phyloP scores from a whole-genome alignment of 768 basidiomycete species.

The Pleurotus djamor region DNA sequence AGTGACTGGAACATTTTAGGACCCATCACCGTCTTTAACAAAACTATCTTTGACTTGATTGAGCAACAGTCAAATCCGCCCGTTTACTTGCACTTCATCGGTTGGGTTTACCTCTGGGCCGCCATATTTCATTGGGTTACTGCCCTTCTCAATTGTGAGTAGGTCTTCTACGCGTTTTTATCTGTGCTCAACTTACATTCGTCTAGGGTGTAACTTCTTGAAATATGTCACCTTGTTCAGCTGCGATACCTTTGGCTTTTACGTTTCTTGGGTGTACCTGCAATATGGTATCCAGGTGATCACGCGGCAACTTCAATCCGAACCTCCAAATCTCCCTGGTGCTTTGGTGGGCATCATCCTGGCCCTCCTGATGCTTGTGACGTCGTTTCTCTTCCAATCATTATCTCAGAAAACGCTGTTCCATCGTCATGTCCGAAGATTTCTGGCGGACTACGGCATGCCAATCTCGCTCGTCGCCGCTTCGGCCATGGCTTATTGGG shows the following conservation, averaged over 20 bases:
- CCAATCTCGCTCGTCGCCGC: slow-evolving; percentile 77
- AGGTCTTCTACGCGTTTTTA: background rate
- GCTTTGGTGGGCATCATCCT: slow-evolving; percentile 67
- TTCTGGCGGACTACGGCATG: slow-evolving; percentile 90
- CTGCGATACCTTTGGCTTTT: slow-evolving; percentile 92
- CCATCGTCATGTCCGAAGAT: slow-evolving; percentile 70
- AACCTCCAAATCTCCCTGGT: slow-evolving; percentile 37
- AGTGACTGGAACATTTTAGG: slow-evolving; percentile 36
- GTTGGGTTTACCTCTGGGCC: slow-evolving; percentile 92
- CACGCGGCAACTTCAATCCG: slow-evolving; percentile 61
- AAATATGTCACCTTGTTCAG: slow-evolving; percentile 88
- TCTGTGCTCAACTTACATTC: slow-evolving; percentile 8
- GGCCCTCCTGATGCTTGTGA: slow-evolving; percentile 73
- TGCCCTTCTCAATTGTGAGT: slow-evolving; percentile 72
- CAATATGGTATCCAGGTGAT: slow-evolving; percentile 89
- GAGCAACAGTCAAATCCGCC: slow-evolving; percentile 56
- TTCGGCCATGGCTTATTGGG: slow-evolving; percentile 87
- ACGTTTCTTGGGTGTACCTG: slow-evolving; percentile 86
- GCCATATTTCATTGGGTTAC: slow-evolving; percentile 86
- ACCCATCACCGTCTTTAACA: slow-evolving; percentile 92
- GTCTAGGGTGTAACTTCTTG: slow-evolving; percentile 75
- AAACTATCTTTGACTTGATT: slow-evolving; percentile 82
- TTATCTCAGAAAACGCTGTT: slow-evolving; percentile 65
- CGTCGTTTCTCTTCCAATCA: slow-evolving; percentile 71
- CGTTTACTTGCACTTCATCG: slow-evolving; percentile 81